Conservation (phyloP, 2,329 filamentous ascomycete species). For the Ophiognomonia clavigignenti-juglandacearum region DNA sequence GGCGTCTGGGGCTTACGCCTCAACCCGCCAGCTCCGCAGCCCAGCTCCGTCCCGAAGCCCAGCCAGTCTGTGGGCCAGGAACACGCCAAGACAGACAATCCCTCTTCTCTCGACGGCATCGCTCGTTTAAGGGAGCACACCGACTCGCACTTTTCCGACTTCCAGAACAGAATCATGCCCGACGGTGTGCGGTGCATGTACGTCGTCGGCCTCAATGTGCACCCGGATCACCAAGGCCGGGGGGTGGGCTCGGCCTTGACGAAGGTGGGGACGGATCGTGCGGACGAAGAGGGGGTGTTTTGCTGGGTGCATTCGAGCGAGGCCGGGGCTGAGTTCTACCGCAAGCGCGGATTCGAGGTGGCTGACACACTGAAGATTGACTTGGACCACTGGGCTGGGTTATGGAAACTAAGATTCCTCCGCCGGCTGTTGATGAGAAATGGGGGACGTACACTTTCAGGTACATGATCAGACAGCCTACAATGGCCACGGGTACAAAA, state of each 20-base stretch:
- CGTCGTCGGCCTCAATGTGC: slow-evolving; percentile 28
- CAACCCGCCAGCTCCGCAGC: slow-evolving; percentile 15
- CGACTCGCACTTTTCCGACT: slow-evolving; percentile 25
- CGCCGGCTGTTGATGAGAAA: slow-evolving; percentile 21
- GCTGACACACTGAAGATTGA: slow-evolving; percentile 25
- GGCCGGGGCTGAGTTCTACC: slow-evolving; percentile 24
- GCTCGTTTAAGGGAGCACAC: slow-evolving; percentile 26
- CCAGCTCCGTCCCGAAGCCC: neutral
- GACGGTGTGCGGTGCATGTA: slow-evolving; percentile 27
- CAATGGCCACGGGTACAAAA: neutral
- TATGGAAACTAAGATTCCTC: slow-evolving; percentile 3
- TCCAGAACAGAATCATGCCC: slow-evolving; percentile 22
- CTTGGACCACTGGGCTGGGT: slow-evolving; percentile 27
- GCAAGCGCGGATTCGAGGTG: slow-evolving; percentile 25
- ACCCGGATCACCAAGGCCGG: slow-evolving; percentile 24
- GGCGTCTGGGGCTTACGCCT: slow-evolving; percentile 29
- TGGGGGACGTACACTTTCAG: slow-evolving; percentile 30
- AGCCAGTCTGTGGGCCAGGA: neutral
- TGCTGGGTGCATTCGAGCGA: slow-evolving; percentile 32
- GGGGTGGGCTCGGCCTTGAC: slow-evolving; percentile 31
- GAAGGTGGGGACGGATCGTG: slow-evolving; percentile 26
- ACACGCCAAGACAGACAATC: neutral
- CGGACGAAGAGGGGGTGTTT: slow-evolving; percentile 24
- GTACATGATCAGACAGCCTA: slow-evolving; percentile 24
- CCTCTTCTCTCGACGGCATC: slow-evolving; percentile 20